Conservation (phyloP, 805 yeast species). For the Hemisphaericaspora nanyangensis region DNA sequence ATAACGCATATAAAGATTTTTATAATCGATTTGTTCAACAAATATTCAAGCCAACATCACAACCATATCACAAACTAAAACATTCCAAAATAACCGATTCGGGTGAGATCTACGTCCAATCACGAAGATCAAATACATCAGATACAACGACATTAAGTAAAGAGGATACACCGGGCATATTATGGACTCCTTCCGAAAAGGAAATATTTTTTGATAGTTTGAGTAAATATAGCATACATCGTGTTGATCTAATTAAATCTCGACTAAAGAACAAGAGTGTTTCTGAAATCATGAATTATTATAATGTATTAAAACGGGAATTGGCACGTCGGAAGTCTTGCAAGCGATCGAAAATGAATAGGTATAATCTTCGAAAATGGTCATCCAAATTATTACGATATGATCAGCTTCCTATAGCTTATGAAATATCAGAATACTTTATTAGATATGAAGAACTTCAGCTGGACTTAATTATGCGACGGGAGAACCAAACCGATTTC, state of each 20-base stretch:
- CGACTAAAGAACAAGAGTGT: slow-evolving; percentile 39
- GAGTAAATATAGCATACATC: slow-evolving; percentile 46
- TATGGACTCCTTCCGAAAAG: slow-evolving; percentile 50
- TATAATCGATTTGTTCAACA: slow-evolving; percentile 26
- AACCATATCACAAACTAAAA: slow-evolving; percentile 5
- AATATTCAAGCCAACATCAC: slow-evolving; percentile 11
- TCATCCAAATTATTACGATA: slow-evolving; percentile 26
- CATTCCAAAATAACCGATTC: slow-evolving; percentile 12
- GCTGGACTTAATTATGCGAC: slow-evolving; percentile 17
- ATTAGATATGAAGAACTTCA: slow-evolving; percentile 43
- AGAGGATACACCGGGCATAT: slow-evolving; percentile 23
- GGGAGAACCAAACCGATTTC: background rate
- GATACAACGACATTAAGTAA: too few species aligned
- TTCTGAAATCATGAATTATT: slow-evolving; percentile 44
- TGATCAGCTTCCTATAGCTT: slow-evolving; percentile 48
- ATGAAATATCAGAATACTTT: slow-evolving; percentile 46
- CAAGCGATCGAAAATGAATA: background rate
- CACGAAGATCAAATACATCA: background rate
- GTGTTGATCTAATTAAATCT: slow-evolving; percentile 37
- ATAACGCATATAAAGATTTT: slow-evolving; percentile 18
- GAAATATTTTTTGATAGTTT: slow-evolving; percentile 48
- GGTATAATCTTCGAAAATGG: slow-evolving; percentile 2
- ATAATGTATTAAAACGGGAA: slow-evolving; percentile 31
- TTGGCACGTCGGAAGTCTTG: slow-evolving; percentile 19
- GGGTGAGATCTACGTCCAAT: slow-evolving; percentile 12